Evolutionary conservation across 441 rosid species (phyloP), one percentile per base, ranked within the genome.

Genomic region (Euphorbia schlechtendalii): DNA sequence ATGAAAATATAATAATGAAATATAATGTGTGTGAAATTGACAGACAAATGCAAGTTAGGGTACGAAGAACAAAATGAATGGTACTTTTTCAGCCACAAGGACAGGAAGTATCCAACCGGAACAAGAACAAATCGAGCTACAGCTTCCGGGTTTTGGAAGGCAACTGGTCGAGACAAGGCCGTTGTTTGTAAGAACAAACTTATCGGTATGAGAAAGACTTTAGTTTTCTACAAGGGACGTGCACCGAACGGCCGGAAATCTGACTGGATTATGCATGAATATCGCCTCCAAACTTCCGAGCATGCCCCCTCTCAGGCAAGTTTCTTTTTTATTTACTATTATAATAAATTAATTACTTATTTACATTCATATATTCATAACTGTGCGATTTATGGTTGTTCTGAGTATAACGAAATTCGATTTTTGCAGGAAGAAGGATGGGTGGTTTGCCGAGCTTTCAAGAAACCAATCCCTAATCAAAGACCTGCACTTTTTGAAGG

Each of bases 361-460:
- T 49, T 49, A 3, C 17, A 17, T 46, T 1, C 17, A 3, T 46
- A 46, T 14, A n/a, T n/a, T n/a, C 17, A 14, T 15, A 14, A 13
- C 2, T 3, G 4, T 1, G 15, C 5, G 36, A 3, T 0, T 5
- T 10, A n/a, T n/a, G n/a, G n/a, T n/a, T n/a, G n/a, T n/a, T n/a
- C n/a, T n/a, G n/a, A n/a, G n/a, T n/a, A n/a, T n/a, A n/a, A n/a
- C n/a, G n/a, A n/a, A n/a, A n/a, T n/a, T n/a, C n/a, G n/a, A n/a
- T n/a, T n/a, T n/a, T n/a, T 70, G 63, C 90, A 92, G 96, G 98
- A 92, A 74, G 96, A 92, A 80, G 98, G 98, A 45, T 92, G 98
- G 98, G 98, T 88, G 55, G 98, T 92, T 8, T 92, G 98, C 78
- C 67, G 96, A 69, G 98, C 96, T 71, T 92, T 92, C 73, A 82